These are phyloP conservation scores for Moelleriella libera DNA, from an alignment of 2,329 filamentous ascomycete genomes.

Conservation along the genomic window DNA sequence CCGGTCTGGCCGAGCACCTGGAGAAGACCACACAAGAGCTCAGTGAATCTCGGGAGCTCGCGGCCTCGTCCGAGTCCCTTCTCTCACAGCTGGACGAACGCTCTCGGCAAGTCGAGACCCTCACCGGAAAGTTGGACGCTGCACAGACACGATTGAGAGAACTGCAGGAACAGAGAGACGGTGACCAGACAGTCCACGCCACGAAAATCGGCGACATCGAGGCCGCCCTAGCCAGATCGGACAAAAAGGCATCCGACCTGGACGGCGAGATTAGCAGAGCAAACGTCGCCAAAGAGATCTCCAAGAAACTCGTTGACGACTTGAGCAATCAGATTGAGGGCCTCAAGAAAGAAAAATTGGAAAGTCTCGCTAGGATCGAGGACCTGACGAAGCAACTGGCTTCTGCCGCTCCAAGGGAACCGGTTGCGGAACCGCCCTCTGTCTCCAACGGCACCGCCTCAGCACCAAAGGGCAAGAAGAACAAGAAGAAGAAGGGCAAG, in stretches of 20 bases:
- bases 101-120: constrained; percentile 30
- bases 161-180: constrained; percentile 21
- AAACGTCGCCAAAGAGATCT: constrained; percentile 22
- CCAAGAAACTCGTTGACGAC: constrained; percentile 25
- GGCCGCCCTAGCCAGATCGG: constrained; percentile 18
- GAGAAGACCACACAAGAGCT: constrained; percentile 55
- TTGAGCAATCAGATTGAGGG: constrained; percentile 21
- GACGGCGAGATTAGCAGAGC: constrained; percentile 25
- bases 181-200: constrained; percentile 16
- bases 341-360: constrained; percentile 18
- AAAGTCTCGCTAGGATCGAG: constrained; percentile 18
- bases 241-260: constrained; percentile 21
- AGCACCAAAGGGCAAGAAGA: constrained; percentile 51
- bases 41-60: constrained; percentile 27
- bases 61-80: constrained; percentile 26
- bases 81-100: constrained; percentile 34
- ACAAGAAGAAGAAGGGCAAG: constrained; percentile 87
- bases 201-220: constrained; percentile 21
- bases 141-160: constrained; percentile 29
- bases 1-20: constrained; percentile 50
- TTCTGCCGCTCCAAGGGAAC: constrained; percentile 9
- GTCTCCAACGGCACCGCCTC: constrained; percentile 10
- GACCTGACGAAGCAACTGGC: constrained; percentile 31
- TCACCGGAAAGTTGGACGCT: constrained; percentile 33
- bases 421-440: constrained; percentile 7